phyloP scores from a whole-genome alignment of 441 rosid genomes.

The Corymbia citriodora region DNA sequence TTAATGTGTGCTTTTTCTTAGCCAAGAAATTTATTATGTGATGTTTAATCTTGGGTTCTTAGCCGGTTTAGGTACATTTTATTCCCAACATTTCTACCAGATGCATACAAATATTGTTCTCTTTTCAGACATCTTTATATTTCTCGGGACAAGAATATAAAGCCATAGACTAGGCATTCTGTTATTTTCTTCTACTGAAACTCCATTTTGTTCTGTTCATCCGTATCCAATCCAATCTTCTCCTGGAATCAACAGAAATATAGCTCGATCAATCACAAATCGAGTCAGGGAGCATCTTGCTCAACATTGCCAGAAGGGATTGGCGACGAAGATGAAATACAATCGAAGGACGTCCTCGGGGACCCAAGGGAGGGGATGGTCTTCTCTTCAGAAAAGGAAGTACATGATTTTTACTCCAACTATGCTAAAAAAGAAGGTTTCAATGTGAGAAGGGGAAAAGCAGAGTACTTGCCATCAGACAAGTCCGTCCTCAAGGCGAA shows the following conservation, averaged over 20 bases:
- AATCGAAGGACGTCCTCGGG: rapidly evolving
- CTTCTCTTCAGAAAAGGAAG: rapidly evolving
- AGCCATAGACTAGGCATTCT: not conserved
- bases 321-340: rapidly evolving
- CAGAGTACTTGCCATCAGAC: not conserved
- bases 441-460: not conserved
- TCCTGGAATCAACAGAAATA: not conserved
- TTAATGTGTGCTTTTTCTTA: not conserved
- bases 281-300: not conserved
- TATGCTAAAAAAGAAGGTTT: rapidly evolving
- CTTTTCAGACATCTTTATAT: not conserved
- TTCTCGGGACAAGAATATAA: not conserved
- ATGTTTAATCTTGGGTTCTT: not conserved
- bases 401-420: not conserved
- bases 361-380: not conserved
- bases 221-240: not conserved
- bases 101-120: not conserved
- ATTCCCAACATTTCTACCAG: not conserved
- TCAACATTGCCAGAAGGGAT: rapidly evolving
- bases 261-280: not conserved
- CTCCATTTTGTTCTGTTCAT: not conserved
- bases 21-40: not conserved
- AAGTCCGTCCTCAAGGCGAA: not conserved
- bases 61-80: not conserved
- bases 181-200: not conserved